Evolutionary conservation across 768 basidiomycete species (phyloP).

Genomic region (Lactarius tabidus): DNA sequence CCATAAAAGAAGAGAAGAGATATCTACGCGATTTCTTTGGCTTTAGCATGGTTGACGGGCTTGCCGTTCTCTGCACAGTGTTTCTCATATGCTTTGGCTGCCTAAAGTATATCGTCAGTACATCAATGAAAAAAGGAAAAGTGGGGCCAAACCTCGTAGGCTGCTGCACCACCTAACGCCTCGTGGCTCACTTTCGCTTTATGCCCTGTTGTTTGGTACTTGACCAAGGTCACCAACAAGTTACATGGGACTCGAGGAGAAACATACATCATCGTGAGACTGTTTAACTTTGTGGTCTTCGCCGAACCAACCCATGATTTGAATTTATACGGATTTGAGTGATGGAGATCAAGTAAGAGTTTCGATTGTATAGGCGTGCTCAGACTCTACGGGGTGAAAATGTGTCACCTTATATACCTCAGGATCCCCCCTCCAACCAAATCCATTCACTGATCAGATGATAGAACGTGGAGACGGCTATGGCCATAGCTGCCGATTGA

Average conservation of each 20-base stretch:
- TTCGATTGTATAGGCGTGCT: neutral
- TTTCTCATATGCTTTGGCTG: slow-evolving; percentile 58
- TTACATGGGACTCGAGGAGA: neutral
- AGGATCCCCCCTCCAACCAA: neutral
- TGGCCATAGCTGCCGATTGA: neutral
- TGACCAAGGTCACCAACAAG: neutral
- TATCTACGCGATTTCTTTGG: slow-evolving; percentile 57
- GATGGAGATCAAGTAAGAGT: neutral
- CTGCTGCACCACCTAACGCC: slow-evolving; percentile 61
- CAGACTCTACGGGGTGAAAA: too few relatives aligned
- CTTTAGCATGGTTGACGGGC: slow-evolving; percentile 46
- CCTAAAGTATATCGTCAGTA: slow-evolving; percentile 36
- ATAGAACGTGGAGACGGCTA: neutral
- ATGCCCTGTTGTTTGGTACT: slow-evolving; percentile 14
- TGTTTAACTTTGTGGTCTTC: neutral
- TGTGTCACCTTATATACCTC: slow-evolving; percentile 12
- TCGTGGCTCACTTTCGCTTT: slow-evolving; percentile 61
- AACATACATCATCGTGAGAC: neutral
- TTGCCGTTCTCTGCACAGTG: slow-evolving; percentile 50
- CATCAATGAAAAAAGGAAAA: neutral
- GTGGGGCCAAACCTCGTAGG: slow-evolving; percentile 47
- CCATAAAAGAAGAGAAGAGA: neutral
- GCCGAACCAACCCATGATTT: slow-evolving; percentile 11
- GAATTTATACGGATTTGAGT: neutral
- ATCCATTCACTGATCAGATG: slow-evolving; percentile 1